These are phyloP conservation scores for Gyrodon lividus DNA, from an alignment of 768 basidiomycete genomes.

Conservation along the genomic window DNA sequence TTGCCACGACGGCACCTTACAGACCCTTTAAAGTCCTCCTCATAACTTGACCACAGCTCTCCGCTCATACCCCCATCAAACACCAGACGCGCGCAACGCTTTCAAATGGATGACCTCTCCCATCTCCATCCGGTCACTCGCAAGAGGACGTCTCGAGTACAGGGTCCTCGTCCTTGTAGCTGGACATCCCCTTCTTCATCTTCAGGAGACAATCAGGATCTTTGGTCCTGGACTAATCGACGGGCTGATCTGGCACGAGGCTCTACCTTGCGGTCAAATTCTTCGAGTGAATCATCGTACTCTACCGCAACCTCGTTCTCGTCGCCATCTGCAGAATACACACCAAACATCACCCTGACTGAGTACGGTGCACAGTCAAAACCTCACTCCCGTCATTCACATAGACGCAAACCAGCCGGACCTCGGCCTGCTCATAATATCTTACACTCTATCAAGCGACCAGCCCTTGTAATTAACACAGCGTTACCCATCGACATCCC, in stretches of 20 bases:
- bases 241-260: conserved; percentile 13
- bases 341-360: not conserved
- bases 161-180: conserved; percentile 32
- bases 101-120: conserved; percentile 13
- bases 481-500: not conserved
- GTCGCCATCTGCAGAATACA: conserved; percentile 4
- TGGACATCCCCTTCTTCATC: conserved; percentile 17
- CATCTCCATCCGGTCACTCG: conserved; percentile 5
- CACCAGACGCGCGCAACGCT: not conserved
- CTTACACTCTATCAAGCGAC: conserved; percentile 8
- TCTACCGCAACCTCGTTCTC: conserved; percentile 13
- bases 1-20: conserved; percentile 2
- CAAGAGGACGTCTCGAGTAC: conserved; percentile 17
- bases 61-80: not conserved
- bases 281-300: conserved; percentile 14
- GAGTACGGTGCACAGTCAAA: conserved; percentile 6
- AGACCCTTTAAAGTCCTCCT: not conserved
- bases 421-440: conserved; percentile 24
- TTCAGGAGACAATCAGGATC: conserved; percentile 12
- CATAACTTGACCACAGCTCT: not conserved
- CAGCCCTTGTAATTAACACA: conserved; percentile 18
- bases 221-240: conserved; percentile 17
- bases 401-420: conserved; percentile 24
- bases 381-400: conserved; percentile 1
- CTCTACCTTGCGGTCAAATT: conserved; percentile 14